These are phyloP conservation scores for Eudorina sp. DNA, from an alignment of 139 green algal species.

Conservation along the genomic window DNA sequence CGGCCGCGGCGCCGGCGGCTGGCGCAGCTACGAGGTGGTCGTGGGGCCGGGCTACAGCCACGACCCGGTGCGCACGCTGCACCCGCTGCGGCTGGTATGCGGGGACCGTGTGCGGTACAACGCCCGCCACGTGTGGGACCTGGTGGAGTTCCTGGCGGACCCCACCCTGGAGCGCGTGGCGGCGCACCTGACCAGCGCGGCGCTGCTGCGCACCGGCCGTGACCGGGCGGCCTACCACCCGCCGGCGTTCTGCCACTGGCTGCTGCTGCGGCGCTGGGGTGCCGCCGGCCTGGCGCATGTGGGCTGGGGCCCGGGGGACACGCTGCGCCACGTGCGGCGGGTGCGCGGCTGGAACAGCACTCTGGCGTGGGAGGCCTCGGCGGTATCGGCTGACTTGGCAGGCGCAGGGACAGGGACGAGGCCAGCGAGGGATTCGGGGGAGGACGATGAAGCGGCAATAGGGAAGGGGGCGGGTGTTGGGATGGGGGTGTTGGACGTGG, in stretches of 20 bases:
- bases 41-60: constrained; percentile 15
- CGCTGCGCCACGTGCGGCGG: neutral
- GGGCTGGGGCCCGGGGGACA: constrained; percentile 28
- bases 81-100: constrained; percentile 7
- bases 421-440: too few relatives aligned
- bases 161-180: neutral
- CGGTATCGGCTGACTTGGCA: neutral
- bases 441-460: too few relatives aligned
- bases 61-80: neutral
- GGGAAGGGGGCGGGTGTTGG: too few relatives aligned
- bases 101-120: neutral
- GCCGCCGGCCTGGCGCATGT: constrained; percentile 10
- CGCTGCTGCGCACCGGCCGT: neutral
- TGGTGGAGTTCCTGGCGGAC: constrained; percentile 22
- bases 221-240: neutral
- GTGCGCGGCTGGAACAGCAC: neutral
- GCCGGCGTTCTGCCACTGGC: constrained; percentile 6
- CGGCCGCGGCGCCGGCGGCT: neutral
- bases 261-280: constrained; percentile 27
- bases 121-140: constrained; percentile 5
- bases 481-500: too few relatives aligned
- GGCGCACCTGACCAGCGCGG: neutral
- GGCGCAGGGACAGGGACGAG: too few relatives aligned
- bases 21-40: constrained; percentile 11
- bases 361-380: neutral